Percentiles rank a stretch among this genome's conserved stretches.
Conservation (phyloP, 768 basidiomycete species). For the Cytidiella melzeri region DNA sequence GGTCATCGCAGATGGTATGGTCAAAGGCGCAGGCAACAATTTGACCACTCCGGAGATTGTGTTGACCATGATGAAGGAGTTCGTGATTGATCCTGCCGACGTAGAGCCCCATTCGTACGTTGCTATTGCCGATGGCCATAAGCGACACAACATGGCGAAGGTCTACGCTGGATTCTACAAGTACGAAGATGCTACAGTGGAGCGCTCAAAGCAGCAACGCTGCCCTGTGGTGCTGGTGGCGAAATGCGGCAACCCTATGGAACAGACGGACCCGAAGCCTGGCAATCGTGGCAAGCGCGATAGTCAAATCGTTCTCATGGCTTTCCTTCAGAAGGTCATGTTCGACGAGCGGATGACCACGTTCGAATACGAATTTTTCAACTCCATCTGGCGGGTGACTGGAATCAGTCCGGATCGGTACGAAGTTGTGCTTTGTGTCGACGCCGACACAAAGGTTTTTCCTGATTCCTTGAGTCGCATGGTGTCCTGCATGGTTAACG, state of each 20-base stretch:
- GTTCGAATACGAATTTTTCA: constrained; percentile 99
- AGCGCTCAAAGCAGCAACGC: constrained; percentile 90
- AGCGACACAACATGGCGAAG: constrained; percentile 98
- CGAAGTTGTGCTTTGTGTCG: constrained; percentile 92
- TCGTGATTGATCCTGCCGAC: constrained; percentile 71
- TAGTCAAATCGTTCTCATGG: constrained; percentile 96
- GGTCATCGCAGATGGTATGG: constrained; percentile 97
- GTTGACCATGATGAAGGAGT: constrained; percentile 95
- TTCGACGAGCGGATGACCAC: constrained; percentile 99
- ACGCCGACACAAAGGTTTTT: constrained; percentile 98
- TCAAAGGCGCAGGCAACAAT: constrained; percentile 88
- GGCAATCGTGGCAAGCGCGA: constrained; percentile 99
- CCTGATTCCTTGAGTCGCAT: constrained; percentile 95
- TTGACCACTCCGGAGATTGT: constrained; percentile 92
- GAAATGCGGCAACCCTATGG: constrained; percentile 90
- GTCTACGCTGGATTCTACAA: constrained; percentile 97
- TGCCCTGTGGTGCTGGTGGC: constrained; percentile 95
- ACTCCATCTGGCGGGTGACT: constrained; percentile 91
- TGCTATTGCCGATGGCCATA: constrained; percentile 99
- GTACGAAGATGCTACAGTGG: constrained; percentile 87
- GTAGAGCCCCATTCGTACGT: constrained; percentile 95
- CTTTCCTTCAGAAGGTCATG: constrained; percentile 98
- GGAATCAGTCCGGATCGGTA: constrained; percentile 95
- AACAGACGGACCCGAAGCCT: constrained; percentile 85
- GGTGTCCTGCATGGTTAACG: constrained; percentile 94